Evolutionary conservation across 2,329 filamentous ascomycete genomes (phyloP).

Genomic region (Diaporthe aspalathi): DNA sequence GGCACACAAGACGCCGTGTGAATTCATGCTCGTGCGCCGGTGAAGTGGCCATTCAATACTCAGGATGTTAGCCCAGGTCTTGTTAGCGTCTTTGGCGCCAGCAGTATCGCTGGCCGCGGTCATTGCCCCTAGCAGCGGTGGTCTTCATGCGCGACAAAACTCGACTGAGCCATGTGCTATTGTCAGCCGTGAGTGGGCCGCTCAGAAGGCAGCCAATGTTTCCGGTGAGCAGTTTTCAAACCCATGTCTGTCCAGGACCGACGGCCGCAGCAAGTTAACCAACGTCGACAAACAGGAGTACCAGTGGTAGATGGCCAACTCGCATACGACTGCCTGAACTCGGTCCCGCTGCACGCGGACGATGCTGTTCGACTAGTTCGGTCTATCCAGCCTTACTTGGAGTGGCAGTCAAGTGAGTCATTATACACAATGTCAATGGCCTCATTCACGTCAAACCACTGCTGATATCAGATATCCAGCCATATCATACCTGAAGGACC

Average conservation of each 20-base stretch:
- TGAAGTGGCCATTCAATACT: background rate
- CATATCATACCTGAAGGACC: conserved; percentile 19
- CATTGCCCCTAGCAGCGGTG: background rate
- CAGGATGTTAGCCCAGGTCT: background rate
- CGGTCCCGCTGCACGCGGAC: conserved; percentile 27
- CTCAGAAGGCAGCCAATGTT: conserved; percentile 28
- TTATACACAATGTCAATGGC: too few species aligned
- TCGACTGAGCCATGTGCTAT: conserved; percentile 27
- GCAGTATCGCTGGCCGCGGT: conserved; percentile 1
- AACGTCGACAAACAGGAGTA: background rate
- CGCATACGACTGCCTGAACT: conserved; percentile 35
- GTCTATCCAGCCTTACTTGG: conserved; percentile 23
- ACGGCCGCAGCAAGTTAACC: background rate
- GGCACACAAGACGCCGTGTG: background rate
- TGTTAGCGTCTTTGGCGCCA: background rate
- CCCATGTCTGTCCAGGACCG: too few species aligned
- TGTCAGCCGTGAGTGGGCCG: conserved; percentile 28
- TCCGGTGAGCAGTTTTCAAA: background rate
- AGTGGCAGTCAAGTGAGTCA: conserved; percentile 33
- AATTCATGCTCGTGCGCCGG: background rate
- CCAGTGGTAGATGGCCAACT: conserved; percentile 29
- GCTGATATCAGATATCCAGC: background rate
- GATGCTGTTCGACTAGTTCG: conserved; percentile 28
- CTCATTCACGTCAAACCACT: background rate
- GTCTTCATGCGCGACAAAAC: conserved; percentile 19